Evolutionary conservation across 2,329 filamentous ascomycete species (phyloP), one percentile per base, ranked within the genome.

Genomic region (Diaporthe australafricana): DNA sequence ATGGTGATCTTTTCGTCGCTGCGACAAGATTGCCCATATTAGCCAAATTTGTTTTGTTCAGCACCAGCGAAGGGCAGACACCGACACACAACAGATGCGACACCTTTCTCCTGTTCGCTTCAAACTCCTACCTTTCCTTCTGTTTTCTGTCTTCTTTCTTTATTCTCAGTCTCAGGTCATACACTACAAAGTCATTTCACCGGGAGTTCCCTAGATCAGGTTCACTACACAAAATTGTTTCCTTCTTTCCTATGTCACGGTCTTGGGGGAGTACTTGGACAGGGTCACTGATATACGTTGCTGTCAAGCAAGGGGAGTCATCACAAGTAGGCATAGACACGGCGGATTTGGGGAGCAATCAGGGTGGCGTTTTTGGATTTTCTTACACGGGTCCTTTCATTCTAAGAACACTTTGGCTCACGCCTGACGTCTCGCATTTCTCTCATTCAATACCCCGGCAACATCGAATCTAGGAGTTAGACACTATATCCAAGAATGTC

Each of bases 401-500:
- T 47, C 35, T 6, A 63, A 63, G 60, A 63, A 63, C 27, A 63
- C 27, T 63, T 30, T 38, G 60, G 60, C 60, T 63, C 60, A 63
- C 60, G 60, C 60, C 60, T 63, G 7, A 16, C 16, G 47, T 14
- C 14, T 9, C 48, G 42, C 42, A 17, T 63, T 63, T 63, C 60
- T 63, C 60, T 63, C 60, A 22, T 35, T 63, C n/a, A 35, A 35
- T 25, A 63, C 27, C 60, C 35, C 14, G 12, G 42, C 60, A 63
- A 17, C 60, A 48, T 12, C 60, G 22, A 20, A 35, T 17, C n/a
- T 63, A 48, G 60, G 42, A 20, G 22, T 17, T 63, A 63, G 60
- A 63, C n/a, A 20, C 38, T 48, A 35, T 42, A 63, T 48, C 4
- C 3, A 48, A 63, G 14, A 20, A 63, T 22, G 20, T n/a, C 16